phyloP scores from a whole-genome alignment of 2,329 filamentous ascomycete genomes.

The Exophiala spinifera region DNA sequence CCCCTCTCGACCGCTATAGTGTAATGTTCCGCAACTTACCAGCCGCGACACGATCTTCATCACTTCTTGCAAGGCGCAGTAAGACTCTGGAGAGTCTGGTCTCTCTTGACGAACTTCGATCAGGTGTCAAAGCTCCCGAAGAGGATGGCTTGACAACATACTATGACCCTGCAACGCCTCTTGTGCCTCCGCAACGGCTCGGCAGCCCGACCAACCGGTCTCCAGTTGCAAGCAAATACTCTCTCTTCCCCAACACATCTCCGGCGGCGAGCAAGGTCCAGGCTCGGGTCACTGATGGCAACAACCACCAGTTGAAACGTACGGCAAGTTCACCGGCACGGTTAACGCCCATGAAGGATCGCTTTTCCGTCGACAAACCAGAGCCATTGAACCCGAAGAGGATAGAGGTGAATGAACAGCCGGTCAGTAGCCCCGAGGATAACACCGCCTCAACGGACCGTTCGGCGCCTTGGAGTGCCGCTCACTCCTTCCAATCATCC shows the following conservation, averaged over 20 bases:
- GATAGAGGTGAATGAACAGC: slow-evolving; percentile 2
- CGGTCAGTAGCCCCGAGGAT: slow-evolving; percentile 21
- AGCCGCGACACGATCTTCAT: slow-evolving; percentile 21
- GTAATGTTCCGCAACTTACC: slow-evolving; percentile 22
- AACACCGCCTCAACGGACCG: slow-evolving; percentile 24
- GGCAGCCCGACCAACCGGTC: slow-evolving; percentile 16
- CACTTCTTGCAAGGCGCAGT: slow-evolving; percentile 24
- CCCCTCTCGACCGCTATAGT: slow-evolving; percentile 16
- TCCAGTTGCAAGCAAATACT: slow-evolving; percentile 26
- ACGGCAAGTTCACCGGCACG: slow-evolving; percentile 26
- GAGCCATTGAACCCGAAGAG: slow-evolving; percentile 17
- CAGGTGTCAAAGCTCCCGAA: slow-evolving; percentile 9
- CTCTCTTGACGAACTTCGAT: slow-evolving; percentile 17
- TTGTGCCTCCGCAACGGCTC: slow-evolving; percentile 17
- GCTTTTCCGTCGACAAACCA: slow-evolving; percentile 12
- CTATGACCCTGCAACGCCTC: slow-evolving; percentile 13
- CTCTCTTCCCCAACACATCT: slow-evolving; percentile 26
- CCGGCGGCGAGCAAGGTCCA: slow-evolving; percentile 13
- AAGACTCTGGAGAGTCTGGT: slow-evolving; percentile 23
- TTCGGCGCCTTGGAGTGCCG: slow-evolving; percentile 22
- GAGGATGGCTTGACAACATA: neutral
- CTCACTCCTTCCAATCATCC: slow-evolving; percentile 23
- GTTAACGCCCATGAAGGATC: slow-evolving; percentile 24
- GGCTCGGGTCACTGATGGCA: slow-evolving; percentile 4
- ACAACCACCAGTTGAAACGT: slow-evolving; percentile 12